Evolutionary conservation across 371 early-diverging fungal species (phyloP), one percentile per base, ranked within the genome.

Genomic region (Apophysomyces trapeziformis): DNA sequence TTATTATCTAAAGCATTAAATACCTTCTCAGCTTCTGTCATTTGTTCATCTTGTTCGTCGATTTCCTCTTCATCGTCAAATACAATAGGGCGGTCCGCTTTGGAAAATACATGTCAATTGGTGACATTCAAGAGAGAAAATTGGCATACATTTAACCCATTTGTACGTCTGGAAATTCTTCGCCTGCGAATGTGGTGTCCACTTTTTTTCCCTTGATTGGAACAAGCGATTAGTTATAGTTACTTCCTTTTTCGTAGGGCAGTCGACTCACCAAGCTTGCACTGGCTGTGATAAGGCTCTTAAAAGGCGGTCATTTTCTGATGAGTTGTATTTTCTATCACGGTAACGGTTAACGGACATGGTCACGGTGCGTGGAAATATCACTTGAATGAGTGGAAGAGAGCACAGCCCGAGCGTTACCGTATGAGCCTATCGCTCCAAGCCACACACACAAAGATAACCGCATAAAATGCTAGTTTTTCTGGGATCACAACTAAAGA

Each of bases 71-170:
- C 80, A 38, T 83, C 80, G 38, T 83, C 64, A 61, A 71, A 67
- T 26, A 66, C 74, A 66, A 71, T 66, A 11, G 64, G 50, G 7
- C 62, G 54, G 16, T 68, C 71, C 11, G 74, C 71, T 70, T 63
- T n/a, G 12, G 9, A 60, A 2, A 62, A 57, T 59, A 44, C 43
- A n/a, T 18, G 21, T 50, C 21, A 50, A 21, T 50, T 9, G 4
- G 18, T 5, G n/a, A 26, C 63, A 39, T 58, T 36, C 58, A 35
- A 38, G 12, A 43, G 21, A 14, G 3, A 60, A 16, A 36, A 63
- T 7, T 9, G 21, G 14, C 57, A 50, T 79, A 87, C 87, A 87
- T 74, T 80, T 84, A 16, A 85, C 76, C 87, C 87, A 87, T 66
- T 87, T 87, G 64, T 74, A 85, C 37, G 77, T 79, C 46, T 83